phyloP scores from a whole-genome alignment of 2,329 filamentous ascomycete species.

The Fusarium coicis region DNA sequence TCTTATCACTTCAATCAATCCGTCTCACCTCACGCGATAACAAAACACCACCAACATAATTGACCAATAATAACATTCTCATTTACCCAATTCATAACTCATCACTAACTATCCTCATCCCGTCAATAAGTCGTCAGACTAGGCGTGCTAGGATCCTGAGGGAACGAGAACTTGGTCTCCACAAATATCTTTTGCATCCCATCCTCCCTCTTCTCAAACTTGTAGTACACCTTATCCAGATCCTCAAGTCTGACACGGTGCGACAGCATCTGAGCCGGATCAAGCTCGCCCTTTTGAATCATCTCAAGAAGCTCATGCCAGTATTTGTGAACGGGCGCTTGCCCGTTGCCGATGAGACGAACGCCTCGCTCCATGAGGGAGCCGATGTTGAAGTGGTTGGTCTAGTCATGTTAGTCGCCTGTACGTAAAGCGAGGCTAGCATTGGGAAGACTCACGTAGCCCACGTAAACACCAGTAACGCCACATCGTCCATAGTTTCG shows the following conservation, averaged over 20 bases:
- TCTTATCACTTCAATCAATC: no score
- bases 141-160: constrained; percentile 47
- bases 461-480: constrained; percentile 77
- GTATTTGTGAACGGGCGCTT: constrained; percentile 82
- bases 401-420: constrained; percentile 25
- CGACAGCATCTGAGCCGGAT: constrained; percentile 83
- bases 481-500: constrained; percentile 78
- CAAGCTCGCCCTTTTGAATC: constrained; percentile 75
- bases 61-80: neutral
- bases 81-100: neutral
- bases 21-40: neutral
- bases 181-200: constrained; percentile 84
- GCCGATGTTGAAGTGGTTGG: constrained; percentile 75
- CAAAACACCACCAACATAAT: neutral
- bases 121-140: constrained; percentile 30
- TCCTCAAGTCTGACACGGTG: constrained; percentile 82
- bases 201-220: constrained; percentile 71
- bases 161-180: constrained; percentile 67
- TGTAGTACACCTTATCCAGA: constrained; percentile 72
- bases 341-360: constrained; percentile 75
- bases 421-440: no score
- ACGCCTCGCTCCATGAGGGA: constrained; percentile 89
- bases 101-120: neutral
- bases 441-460: constrained; percentile 58
- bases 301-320: constrained; percentile 79